phyloP scores from a whole-genome alignment of 1,139 yeast species.

The Saccharomycopsis hybrid region DNA sequence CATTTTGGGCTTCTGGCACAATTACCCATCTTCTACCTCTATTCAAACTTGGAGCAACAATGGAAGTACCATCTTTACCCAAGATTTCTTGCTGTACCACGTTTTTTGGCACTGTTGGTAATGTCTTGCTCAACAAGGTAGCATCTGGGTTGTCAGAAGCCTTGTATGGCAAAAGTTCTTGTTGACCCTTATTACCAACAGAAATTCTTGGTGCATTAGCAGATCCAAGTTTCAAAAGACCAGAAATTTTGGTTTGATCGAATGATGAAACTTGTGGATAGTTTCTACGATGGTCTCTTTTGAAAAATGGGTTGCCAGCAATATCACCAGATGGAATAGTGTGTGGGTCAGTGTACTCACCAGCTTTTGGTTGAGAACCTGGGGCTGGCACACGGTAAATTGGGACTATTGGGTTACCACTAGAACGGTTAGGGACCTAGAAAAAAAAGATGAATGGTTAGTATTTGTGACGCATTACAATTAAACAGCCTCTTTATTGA shows the following conservation, averaged over 20 bases:
- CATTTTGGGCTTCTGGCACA: constrained; percentile 58
- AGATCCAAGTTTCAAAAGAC: constrained; percentile 66
- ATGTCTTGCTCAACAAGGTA: constrained; percentile 50
- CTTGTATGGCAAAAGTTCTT: constrained; percentile 53
- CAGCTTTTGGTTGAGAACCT: constrained; percentile 58
- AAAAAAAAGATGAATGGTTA: too few species aligned
- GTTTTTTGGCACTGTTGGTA: constrained; percentile 36
- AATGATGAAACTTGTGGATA: constrained; percentile 65
- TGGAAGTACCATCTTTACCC: constrained; percentile 63
- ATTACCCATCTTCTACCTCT: constrained; percentile 50
- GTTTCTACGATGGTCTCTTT: constrained; percentile 75
- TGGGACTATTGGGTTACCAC: constrained; percentile 76
- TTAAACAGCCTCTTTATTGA: neutral
- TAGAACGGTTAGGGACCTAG: constrained; percentile 66
- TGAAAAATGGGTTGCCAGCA: constrained; percentile 58
- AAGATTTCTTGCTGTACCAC: constrained; percentile 59
- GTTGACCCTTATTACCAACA: constrained; percentile 65
- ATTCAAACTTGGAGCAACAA: constrained; percentile 66
- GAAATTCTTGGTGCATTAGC: constrained; percentile 60
- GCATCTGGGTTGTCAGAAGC: constrained; percentile 27
- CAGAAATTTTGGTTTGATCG: constrained; percentile 69
- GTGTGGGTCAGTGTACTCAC: constrained; percentile 55
- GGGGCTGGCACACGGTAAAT: constrained; percentile 68
- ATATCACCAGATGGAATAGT: constrained; percentile 81
- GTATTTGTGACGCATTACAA: too few species aligned